Evolutionary conservation across 371 early-diverging fungal genomes (phyloP), one percentile per base, ranked within the genome.

Genomic region (Mucor plumbeus): DNA sequence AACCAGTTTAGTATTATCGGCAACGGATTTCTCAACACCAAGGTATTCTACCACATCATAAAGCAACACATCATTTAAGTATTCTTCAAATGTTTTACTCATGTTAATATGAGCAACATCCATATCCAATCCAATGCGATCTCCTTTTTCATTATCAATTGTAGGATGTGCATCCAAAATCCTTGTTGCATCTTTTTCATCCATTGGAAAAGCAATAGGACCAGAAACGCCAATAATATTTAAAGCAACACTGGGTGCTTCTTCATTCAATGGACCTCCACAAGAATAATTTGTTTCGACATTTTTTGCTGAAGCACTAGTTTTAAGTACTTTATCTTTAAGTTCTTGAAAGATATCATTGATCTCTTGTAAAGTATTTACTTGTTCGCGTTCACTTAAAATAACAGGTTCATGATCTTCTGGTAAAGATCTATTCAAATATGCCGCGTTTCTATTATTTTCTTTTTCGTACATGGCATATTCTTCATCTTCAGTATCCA

Each of bases 361-460:
- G 9, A 64, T 26, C 1, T 55, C 44, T 55, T 64, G 21, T 14
- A 40, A 38, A 0, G 33, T 9, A 11, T 58, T 65, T 3, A 43
- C n/a, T 15, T 34, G 38, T 1, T 19, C 41, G 14, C 65, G 47
- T 58, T 65, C 65, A 10, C 48, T 48, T 1, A 58, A 1, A 15
- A 65, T 48, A 21, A 47, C 65, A 48, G 65, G 26, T 58, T 65
- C 59, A 13, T 65, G 65, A 21, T 58, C 65, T 21, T 65, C 59
- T 35, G 65, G 65, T 21, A 65, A 38, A 15, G 36, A 36, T 38
- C 47, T 59, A 26, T 34, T 63, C n/a, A 44, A 33, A 17, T 48
- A 31, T 5, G 11, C 34, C 44, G 34, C 34, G 40, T 59, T 41
- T 13, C 31, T 31, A 15, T 43, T 31, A 7, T 15, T 31, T 41